Evolutionary conservation across 2,329 filamentous ascomycete genomes (phyloP).

Genomic region (Chaetothyriales sp.): DNA sequence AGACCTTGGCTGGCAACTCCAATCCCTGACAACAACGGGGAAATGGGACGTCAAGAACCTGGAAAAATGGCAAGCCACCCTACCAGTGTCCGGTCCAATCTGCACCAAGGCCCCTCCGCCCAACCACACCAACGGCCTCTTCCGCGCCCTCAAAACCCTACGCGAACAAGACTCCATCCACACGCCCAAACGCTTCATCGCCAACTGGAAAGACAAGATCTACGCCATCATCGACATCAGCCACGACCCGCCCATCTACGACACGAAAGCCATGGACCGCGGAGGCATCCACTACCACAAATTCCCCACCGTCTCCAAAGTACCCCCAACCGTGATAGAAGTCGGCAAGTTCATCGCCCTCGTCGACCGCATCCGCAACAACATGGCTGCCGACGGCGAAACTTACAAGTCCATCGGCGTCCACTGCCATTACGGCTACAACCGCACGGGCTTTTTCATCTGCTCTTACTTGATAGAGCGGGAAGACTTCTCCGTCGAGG

Average conservation of each 20-base stretch:
- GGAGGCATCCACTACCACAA: slow-evolving; percentile 65
- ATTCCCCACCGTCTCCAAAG: slow-evolving; percentile 82
- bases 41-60: slow-evolving; percentile 99
- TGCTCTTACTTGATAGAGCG: slow-evolving; percentile 81
- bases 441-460: slow-evolving; percentile 83
- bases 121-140: slow-evolving; percentile 44
- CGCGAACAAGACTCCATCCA: slow-evolving; percentile 77
- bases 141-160: slow-evolving; percentile 85
- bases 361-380: slow-evolving; percentile 44
- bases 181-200: slow-evolving; percentile 58
- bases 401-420: slow-evolving; percentile 53
- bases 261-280: slow-evolving; percentile 55
- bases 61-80: slow-evolving; percentile 72
- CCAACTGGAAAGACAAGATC: slow-evolving; percentile 52
- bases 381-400: slow-evolving; percentile 29
- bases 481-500: slow-evolving; percentile 55
- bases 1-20: slow-evolving; percentile 77
- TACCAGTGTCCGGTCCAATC: slow-evolving; percentile 65
- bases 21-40: slow-evolving; percentile 72
- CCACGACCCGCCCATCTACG: slow-evolving; percentile 81
- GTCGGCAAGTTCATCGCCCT: slow-evolving; percentile 46
- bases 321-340: slow-evolving; percentile 57
- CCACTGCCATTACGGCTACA: slow-evolving; percentile 94
- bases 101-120: not conserved
- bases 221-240: slow-evolving; percentile 79